A percentile compares a stretch with the other conserved stretches of the same genome.
These are phyloP conservation scores for Acacia pycnantha DNA, from an alignment of 331 rosid species.

Conservation along the genomic window DNA sequence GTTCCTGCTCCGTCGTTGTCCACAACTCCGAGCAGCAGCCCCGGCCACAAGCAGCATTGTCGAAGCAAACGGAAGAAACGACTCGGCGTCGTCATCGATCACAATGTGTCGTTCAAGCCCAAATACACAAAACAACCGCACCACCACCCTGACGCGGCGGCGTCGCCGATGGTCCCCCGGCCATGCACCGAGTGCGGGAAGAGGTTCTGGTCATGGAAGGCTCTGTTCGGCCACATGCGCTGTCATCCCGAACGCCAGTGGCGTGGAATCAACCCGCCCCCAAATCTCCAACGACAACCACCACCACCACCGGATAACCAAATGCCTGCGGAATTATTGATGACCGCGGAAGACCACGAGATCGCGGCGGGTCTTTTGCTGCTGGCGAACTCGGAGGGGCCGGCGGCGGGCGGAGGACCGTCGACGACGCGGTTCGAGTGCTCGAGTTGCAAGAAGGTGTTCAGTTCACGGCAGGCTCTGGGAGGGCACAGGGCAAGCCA, in stretches of 20 bases:
- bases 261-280: slow-evolving; percentile 87
- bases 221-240: slow-evolving; percentile 91
- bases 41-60: background rate
- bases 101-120: background rate
- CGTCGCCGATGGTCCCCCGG: slow-evolving; percentile 15
- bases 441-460: slow-evolving; percentile 74
- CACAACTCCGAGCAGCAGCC: background rate
- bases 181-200: slow-evolving; percentile 79
- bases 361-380: slow-evolving; percentile 58
- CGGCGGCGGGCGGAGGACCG: background rate
- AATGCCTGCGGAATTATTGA: background rate
- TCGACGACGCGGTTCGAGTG: slow-evolving; percentile 47
- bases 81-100: background rate
- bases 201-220: slow-evolving; percentile 85
- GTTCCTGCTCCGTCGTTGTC: background rate
- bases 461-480: slow-evolving; percentile 76
- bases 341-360: slow-evolving; percentile 56
- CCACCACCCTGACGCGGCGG: background rate
- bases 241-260: slow-evolving; percentile 93
- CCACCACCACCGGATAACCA: background rate
- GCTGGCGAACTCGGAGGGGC: slow-evolving; percentile 36
- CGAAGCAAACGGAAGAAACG: slow-evolving; percentile 45
- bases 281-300: slow-evolving; percentile 13
- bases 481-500: slow-evolving; percentile 83
- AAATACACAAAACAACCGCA: background rate